Evolutionary conservation across 2,329 filamentous ascomycete species (phyloP).

Genomic region (Macrophomina pseudophaseolina): DNA sequence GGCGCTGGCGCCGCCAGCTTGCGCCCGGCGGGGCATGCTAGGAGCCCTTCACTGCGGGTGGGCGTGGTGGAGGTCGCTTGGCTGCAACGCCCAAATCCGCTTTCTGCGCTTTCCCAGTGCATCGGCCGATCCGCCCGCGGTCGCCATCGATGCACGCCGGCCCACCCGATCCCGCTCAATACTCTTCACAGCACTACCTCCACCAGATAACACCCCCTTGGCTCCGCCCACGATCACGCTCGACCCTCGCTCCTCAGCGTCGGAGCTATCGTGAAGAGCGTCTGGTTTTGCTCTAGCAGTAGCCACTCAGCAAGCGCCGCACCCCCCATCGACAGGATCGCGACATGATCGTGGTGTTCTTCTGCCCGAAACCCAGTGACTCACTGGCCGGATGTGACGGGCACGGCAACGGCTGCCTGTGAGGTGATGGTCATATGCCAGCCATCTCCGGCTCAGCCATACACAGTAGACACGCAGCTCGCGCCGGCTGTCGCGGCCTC

Average conservation of each 20-base stretch:
- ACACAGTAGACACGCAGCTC: neutral
- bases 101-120: neutral
- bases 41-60: neutral
- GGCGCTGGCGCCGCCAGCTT: neutral
- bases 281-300: neutral
- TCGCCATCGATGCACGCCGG: slow-evolving; percentile 1
- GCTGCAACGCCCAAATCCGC: neutral
- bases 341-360: neutral
- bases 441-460: neutral
- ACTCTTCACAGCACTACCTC: neutral
- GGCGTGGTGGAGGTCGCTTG: neutral
- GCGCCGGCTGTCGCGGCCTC: neutral
- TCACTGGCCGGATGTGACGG: slow-evolving; percentile 4
- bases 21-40: neutral
- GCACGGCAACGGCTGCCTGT: neutral
- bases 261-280: no score
- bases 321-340: neutral
- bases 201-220: neutral
- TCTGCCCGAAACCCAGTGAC: neutral
- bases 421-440: slow-evolving; percentile 6
- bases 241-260: neutral
- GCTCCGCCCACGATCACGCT: neutral
- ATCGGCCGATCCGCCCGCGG: slow-evolving; percentile 3
- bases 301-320: neutral
- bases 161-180: neutral